Evolutionary conservation across 2,329 filamentous ascomycete genomes (phyloP), one percentile per base, ranked within the genome.

Genomic region (Penicillium sp.): DNA sequence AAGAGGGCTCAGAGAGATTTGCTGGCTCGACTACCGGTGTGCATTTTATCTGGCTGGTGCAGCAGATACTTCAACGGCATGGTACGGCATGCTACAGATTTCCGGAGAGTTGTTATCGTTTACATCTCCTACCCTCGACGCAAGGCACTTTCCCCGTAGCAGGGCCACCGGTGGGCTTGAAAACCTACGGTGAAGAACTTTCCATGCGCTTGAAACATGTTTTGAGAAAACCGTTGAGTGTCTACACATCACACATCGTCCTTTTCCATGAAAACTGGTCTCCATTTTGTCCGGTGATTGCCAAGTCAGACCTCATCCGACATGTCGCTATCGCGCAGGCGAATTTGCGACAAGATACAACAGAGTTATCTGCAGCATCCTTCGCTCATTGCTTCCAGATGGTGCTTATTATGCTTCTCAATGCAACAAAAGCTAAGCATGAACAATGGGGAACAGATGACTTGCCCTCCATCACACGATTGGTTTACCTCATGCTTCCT

Each of bases 21-120:
- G 57, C 54, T n/a, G 57, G 57, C 18, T 57, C 57, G 35, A 59
- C 57, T 9, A 59, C 57, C 14, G 57, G 57, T 8, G 49, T 59
- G 14, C 57, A 59, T 42, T 59, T 59, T 24, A 52, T 59, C 47
- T 48, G 55, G 12, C 50, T n/a, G 1, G 57, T 57, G 20, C 53
- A 59, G 46, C 47, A 54, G 26, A 40, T 50, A 54, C 53, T 54
- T n/a, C 57, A 54, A 16, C 52, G 47, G 6, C 24, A 30, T 1
- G 40, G 50, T 21, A 48, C 49, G 45, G 33, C 56, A 12, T 11
- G 48, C 5, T 20, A 28, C 23, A 48, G 33, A 7, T 59, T 59
- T 33, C 57, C 57, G 18, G 57, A 59, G 35, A 56, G 53, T 20
- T 59, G 57, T 20, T 59, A 47, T n/a, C 48, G 57, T 8, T 40